phyloP scores from a whole-genome alignment of 2,329 filamentous ascomycete genomes.

The Fusarium cicatricum region DNA sequence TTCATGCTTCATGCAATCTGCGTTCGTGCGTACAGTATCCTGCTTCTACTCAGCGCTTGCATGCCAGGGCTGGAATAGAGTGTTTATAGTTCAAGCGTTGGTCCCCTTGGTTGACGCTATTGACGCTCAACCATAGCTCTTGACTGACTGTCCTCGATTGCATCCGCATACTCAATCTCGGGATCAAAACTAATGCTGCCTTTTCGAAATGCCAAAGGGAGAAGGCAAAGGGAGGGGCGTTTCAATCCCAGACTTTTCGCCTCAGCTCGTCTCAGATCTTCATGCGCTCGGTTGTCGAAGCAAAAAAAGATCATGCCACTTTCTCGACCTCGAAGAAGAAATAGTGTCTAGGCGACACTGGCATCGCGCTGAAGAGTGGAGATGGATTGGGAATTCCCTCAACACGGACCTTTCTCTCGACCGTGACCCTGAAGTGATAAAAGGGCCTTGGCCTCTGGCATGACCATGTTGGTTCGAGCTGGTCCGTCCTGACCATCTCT shows the following conservation, averaged over 20 bases:
- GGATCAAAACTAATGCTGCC: background rate
- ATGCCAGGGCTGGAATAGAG: slow-evolving; percentile 25
- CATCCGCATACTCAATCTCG: background rate
- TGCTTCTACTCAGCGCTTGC: background rate
- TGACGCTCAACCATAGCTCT: background rate
- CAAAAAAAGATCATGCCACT: slow-evolving; percentile 15
- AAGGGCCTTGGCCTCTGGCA: background rate
- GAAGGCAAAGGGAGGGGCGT: background rate
- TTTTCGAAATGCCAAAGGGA: background rate
- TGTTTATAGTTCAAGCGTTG: slow-evolving; percentile 11
- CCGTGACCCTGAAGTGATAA: slow-evolving; percentile 12
- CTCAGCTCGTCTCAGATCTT: slow-evolving; percentile 18
- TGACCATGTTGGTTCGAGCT: slow-evolving; percentile 4
- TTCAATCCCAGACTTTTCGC: slow-evolving; percentile 1
- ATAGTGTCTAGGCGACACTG: slow-evolving; percentile 9
- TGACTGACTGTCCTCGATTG: background rate
- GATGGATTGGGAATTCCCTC: slow-evolving; percentile 5
- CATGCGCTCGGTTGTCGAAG: slow-evolving; percentile 11
- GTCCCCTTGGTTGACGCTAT: slow-evolving; percentile 18
- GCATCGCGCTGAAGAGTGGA: slow-evolving; percentile 10
- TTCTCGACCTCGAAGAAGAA: slow-evolving; percentile 10
- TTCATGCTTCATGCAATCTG: slow-evolving; percentile 29
- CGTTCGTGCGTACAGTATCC: slow-evolving; percentile 5
- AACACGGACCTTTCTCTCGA: slow-evolving; percentile 21
- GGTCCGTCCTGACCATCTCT: slow-evolving; percentile 4